These are phyloP conservation scores for Limnanthes douglasii DNA, from an alignment of 345 rosid species.

Conservation along the genomic window DNA sequence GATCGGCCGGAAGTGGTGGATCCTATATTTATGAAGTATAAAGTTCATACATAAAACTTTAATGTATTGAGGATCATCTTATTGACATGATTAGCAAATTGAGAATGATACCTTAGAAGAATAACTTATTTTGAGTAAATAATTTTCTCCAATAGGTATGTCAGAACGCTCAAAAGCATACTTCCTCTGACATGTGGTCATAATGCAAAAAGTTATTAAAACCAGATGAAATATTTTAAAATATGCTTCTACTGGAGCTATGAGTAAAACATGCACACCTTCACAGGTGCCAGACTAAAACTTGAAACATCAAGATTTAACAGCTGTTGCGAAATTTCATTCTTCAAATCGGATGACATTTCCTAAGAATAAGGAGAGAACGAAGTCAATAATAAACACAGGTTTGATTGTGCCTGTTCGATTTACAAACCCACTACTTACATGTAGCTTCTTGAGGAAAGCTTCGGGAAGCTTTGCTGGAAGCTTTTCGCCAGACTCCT, in stretches of 20 bases:
- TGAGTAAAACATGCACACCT: conserved; percentile 39
- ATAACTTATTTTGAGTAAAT: conserved; percentile 74
- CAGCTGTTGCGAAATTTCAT: conserved; percentile 56
- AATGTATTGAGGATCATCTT: neutral
- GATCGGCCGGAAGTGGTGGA: conserved; percentile 79
- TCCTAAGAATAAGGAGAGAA: conserved; percentile 26
- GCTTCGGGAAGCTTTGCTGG: conserved; percentile 36
- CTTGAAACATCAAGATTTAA: conserved; percentile 58
- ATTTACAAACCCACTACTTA: conserved; percentile 15
- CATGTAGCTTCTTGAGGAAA: conserved; percentile 60
- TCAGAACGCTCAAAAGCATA: conserved; percentile 79
- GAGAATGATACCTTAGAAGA: conserved; percentile 61
- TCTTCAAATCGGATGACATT: conserved; percentile 51
- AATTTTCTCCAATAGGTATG: conserved; percentile 71
- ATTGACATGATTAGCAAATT: neutral
- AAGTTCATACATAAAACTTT: neutral
- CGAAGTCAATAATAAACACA: conserved; percentile 7
- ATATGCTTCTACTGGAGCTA: conserved; percentile 2
- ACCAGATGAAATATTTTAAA: conserved; percentile 4
- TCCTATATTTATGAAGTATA: conserved; percentile 30
- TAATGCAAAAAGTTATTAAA: conserved; percentile 7
- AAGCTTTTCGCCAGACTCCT: conserved; percentile 50
- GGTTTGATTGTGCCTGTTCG: neutral
- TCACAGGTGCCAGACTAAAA: conserved; percentile 74
- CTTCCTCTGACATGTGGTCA: conserved; percentile 39